A percentile compares a stretch with the other conserved stretches of the same genome.
These are phyloP conservation scores for Dictyostelium intermedium DNA, from an alignment of 78 protist species.

Conservation along the genomic window DNA sequence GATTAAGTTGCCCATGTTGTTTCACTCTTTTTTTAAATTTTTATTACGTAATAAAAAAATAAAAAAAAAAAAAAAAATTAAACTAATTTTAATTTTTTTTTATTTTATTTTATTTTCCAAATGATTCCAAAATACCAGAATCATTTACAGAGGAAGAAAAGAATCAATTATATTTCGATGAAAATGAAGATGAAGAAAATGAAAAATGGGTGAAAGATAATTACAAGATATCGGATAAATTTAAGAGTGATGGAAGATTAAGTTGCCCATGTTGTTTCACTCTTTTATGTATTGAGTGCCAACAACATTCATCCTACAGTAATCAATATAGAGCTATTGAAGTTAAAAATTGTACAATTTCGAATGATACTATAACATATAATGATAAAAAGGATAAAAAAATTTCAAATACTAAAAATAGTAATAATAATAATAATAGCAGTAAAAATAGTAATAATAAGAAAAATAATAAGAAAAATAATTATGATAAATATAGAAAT, in stretches of 20 bases:
- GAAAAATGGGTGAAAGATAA: constrained; percentile 39
- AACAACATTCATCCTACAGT: constrained; percentile 59
- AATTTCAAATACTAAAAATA: neutral
- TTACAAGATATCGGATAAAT: neutral
- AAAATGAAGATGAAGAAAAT: constrained; percentile 58
- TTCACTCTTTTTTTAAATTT: constrained; percentile 76
- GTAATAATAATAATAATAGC: neutral
- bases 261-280: constrained; percentile 87
- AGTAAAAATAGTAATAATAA: neutral
- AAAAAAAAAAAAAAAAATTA: no score
- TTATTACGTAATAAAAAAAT: no score
- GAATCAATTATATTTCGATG: constrained; percentile 34
- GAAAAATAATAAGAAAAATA: neutral
- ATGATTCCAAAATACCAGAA: neutral
- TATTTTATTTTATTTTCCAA: neutral
- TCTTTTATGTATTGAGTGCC: constrained; percentile 79
- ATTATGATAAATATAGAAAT: neutral
- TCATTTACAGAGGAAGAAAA: constrained; percentile 38
- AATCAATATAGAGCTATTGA: constrained; percentile 86
- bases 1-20: constrained; percentile 85
- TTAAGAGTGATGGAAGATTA: constrained; percentile 50
- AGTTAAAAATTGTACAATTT: constrained; percentile 72
- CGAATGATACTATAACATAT: neutral
- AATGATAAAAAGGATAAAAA: constrained; percentile 17
- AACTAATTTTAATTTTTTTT: neutral